Evolutionary conservation across 192 early-diverging fungal genomes (phyloP), one percentile per base, ranked within the genome.

Genomic region (Gonapodya sp.): DNA sequence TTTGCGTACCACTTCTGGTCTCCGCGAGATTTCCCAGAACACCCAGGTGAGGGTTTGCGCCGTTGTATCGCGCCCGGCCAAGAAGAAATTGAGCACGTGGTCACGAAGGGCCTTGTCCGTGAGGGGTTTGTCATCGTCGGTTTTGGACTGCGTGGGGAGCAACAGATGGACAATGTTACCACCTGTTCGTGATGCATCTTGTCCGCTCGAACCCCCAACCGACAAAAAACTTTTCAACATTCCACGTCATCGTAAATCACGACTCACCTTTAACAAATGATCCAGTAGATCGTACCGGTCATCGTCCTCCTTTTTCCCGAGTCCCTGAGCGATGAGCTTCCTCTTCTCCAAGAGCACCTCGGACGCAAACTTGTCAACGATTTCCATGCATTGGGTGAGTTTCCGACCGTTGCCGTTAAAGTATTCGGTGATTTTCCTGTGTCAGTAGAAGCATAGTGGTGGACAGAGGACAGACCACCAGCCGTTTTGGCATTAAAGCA

Each of bases 11-110:
- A 84, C 82, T 2, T 79, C 73, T 0, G 89, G 89, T 73, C 88
- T 78, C 80, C 81, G 80, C 81, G 85, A 78, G 16, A 93, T 80
- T 31, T 81, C 73, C 36, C 83, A 88, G 35, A 89, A 80, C 73
- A 89, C 87, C 91, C 92, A 93, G 30, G 80, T 81, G n/a, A 92
- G 83, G 0, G 87, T 85, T 79, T 90, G 86, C n/a, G 93, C 86
- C 37, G 91, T 90, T 36, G 90, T 86, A 83, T 91, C 86, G 79
- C 91, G 85, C 81, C 90, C 89, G 78, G 64, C 79, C 24, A 82
- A 1, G 72, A 82, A 77, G 64, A 90, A 86, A 83, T 86, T 90
- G 35, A 88, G 75, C 32, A 89, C 81, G 37, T 86, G 79, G 79
- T 90, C 89, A 34, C 82, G 73, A 36, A 90, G 80, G 73, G 87